phyloP scores from a whole-genome alignment of 352 stramenopile species.

The Elongisporangium undulatum region DNA sequence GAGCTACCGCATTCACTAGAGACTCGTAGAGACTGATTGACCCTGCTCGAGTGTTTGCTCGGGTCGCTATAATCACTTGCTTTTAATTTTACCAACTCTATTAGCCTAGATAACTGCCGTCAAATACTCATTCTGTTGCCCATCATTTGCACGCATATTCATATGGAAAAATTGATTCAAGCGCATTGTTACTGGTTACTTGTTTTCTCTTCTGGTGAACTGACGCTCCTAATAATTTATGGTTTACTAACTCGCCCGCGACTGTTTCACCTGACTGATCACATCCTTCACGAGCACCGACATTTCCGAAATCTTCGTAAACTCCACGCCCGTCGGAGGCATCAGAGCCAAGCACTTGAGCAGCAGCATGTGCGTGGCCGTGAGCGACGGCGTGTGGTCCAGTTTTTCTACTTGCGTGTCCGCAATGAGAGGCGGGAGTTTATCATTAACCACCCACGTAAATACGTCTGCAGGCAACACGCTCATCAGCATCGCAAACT shows the following conservation, averaged over 20 bases:
- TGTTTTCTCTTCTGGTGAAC: not conserved
- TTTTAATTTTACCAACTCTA: slow-evolving; percentile 13
- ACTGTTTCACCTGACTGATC: slow-evolving; percentile 61
- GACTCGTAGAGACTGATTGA: slow-evolving; percentile 4
- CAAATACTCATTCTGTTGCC: too few relatives aligned
- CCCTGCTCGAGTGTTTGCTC: not conserved
- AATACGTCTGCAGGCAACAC: slow-evolving; percentile 76
- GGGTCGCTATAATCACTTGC: not conserved
- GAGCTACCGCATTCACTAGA: slow-evolving; percentile 79
- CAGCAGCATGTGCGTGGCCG: slow-evolving; percentile 66
- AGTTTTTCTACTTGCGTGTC: slow-evolving; percentile 61
- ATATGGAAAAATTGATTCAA: too few relatives aligned
- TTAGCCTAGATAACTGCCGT: slow-evolving; percentile 8
- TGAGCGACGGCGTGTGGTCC: slow-evolving; percentile 70
- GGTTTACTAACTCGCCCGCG: not conserved
- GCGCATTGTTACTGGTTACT: not conserved
- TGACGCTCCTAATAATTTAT: slow-evolving; percentile 1
- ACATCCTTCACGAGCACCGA: slow-evolving; percentile 80
- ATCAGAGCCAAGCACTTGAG: slow-evolving; percentile 59
- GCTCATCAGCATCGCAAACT: slow-evolving; percentile 81
- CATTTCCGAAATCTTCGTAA: slow-evolving; percentile 72
- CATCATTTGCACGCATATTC: not conserved
- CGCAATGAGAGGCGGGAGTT: slow-evolving; percentile 41
- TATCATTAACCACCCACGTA: slow-evolving; percentile 61
- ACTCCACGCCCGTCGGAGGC: slow-evolving; percentile 37